Percentiles rank a stretch among this genome's conserved stretches.
These are phyloP conservation scores for Aschersonia sp. DNA, from an alignment of 2,329 filamentous ascomycete species.

Conservation along the genomic window DNA sequence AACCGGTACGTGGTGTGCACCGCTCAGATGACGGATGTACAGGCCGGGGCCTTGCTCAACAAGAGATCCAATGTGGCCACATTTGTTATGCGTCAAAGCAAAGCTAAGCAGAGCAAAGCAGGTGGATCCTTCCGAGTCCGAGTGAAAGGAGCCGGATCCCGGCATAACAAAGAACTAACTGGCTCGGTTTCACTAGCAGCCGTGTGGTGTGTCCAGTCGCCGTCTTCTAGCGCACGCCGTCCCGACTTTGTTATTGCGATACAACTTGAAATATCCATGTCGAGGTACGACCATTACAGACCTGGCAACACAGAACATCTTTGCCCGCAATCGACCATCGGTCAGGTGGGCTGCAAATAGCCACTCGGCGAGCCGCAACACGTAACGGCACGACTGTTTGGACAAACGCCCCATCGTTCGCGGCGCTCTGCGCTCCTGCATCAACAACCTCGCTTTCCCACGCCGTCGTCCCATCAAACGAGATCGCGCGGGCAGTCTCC, in stretches of 20 bases:
- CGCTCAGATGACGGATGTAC: neutral
- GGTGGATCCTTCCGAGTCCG: neutral
- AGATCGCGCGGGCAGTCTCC: too few relatives aligned
- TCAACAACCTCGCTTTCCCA: neutral
- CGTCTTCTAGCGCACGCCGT: neutral
- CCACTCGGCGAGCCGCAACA: constrained; percentile 1
- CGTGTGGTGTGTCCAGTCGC: neutral
- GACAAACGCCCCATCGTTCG: neutral
- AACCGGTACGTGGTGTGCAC: neutral
- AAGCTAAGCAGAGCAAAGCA: neutral
- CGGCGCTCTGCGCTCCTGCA: constrained; percentile 1
- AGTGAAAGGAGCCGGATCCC: neutral
- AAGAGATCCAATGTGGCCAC: neutral
- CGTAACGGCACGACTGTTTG: neutral
- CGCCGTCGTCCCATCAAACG: too few relatives aligned
- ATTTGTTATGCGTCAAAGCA: neutral
- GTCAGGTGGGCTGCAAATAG: neutral
- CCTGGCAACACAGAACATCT: neutral
- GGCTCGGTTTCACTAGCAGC: neutral
- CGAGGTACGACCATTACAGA: neutral
- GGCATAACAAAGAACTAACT: neutral
- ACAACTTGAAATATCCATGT: neutral
- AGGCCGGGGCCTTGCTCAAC: neutral
- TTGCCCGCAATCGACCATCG: neutral
- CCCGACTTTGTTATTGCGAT: neutral